Percentiles rank a stretch among this genome's conserved stretches.
phyloP scores from a whole-genome alignment of 768 basidiomycete genomes.

The Leucosporidium creatinivorum region DNA sequence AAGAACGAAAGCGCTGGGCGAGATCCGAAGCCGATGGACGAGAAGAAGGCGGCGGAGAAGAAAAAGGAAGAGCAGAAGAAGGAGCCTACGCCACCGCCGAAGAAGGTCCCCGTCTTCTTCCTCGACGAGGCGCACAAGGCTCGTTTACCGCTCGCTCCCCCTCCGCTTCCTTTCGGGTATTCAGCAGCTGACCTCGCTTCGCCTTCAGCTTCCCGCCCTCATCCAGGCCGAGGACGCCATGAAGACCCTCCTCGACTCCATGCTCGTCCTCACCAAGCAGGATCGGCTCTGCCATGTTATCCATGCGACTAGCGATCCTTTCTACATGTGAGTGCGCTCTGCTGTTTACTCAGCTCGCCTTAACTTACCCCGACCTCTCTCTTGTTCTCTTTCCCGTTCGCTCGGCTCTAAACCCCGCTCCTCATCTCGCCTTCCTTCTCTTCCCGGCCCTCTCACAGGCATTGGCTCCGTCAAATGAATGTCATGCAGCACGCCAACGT shows the following conservation, averaged over 20 bases:
- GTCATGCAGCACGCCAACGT: constrained; percentile 51
- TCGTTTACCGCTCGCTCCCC: constrained; percentile 36
- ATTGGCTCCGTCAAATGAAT: constrained; percentile 63
- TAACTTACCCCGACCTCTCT: too few relatives aligned
- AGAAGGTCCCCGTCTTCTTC: constrained; percentile 72
- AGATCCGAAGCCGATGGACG: neutral
- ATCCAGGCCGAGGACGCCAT: constrained; percentile 72
- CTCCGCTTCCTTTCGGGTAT: too few relatives aligned
- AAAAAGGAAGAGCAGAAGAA: constrained; percentile 41
- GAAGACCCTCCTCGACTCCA: constrained; percentile 76
- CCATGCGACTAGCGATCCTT: constrained; percentile 21
- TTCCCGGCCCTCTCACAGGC: neutral
- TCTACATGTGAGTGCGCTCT: constrained; percentile 18
- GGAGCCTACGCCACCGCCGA: constrained; percentile 45
- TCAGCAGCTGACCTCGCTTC: neutral
- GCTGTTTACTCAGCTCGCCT: too few relatives aligned
- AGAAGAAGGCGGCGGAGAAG: constrained; percentile 20
- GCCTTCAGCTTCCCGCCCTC: constrained; percentile 51
- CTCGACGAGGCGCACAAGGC: constrained; percentile 81
- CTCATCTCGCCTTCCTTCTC: too few relatives aligned
- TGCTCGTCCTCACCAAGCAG: constrained; percentile 79
- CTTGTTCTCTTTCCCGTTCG: too few relatives aligned
- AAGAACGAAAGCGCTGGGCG: neutral
- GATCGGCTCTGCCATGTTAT: constrained; percentile 23
- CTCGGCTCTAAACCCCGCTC: too few relatives aligned